These are phyloP conservation scores for Scedosporium boydii DNA, from an alignment of 2,329 filamentous ascomycete species.

Conservation along the genomic window DNA sequence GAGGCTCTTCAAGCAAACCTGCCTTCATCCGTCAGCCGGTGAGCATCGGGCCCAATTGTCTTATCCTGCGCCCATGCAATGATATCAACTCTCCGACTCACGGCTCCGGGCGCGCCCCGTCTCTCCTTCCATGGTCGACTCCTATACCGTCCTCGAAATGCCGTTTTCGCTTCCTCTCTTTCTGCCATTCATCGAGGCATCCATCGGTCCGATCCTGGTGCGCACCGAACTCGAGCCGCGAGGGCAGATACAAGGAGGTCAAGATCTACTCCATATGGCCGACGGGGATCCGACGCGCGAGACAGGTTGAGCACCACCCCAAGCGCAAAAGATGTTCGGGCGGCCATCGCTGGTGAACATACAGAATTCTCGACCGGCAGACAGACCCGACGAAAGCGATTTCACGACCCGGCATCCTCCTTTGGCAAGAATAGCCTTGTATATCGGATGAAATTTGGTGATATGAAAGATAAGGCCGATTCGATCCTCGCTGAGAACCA, in stretches of 20 bases:
- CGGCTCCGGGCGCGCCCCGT: slow-evolving; percentile 11
- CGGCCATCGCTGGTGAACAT: slow-evolving; percentile 21
- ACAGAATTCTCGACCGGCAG: slow-evolving; percentile 14
- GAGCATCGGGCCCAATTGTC: background rate
- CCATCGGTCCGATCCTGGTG: slow-evolving; percentile 33
- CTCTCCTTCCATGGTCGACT: slow-evolving; percentile 9
- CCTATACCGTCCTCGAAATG: slow-evolving; percentile 5
- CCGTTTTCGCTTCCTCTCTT: slow-evolving; percentile 23
- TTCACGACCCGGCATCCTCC: slow-evolving; percentile 35
- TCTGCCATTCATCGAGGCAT: slow-evolving; percentile 63
- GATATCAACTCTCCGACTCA: slow-evolving; percentile 1
- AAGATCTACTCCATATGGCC: background rate
- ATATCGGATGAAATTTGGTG: slow-evolving; percentile 40
- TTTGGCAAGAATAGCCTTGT: slow-evolving; percentile 50
- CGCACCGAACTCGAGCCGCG: slow-evolving; percentile 9
- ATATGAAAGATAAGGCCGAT: slow-evolving; percentile 21
- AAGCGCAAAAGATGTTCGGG: slow-evolving; percentile 8
- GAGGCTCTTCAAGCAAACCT: too few species aligned
- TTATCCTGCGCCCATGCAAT: background rate
- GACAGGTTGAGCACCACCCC: background rate
- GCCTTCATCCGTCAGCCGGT: background rate
- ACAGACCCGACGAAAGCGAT: slow-evolving; percentile 39
- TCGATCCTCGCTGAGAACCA: slow-evolving; percentile 6
- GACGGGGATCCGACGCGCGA: background rate
- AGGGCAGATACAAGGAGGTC: background rate